Percentiles rank a stretch among this genome's conserved stretches.
These are phyloP conservation scores for Diaporthe citrichinensis DNA, from an alignment of 2,329 filamentous ascomycete species.

Conservation along the genomic window DNA sequence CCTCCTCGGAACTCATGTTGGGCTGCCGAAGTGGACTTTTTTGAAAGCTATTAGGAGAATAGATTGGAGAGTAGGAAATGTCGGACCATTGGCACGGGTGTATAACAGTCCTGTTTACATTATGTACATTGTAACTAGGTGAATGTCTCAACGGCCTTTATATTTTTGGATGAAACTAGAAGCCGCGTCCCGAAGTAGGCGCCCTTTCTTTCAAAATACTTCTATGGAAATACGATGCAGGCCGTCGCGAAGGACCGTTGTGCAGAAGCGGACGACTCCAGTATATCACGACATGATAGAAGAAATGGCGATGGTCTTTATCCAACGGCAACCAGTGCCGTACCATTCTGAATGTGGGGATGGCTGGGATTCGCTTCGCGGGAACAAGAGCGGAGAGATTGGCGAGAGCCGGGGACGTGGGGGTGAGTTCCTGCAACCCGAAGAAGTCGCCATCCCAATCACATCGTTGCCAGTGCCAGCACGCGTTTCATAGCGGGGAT, in stretches of 20 bases:
- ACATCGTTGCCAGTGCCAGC: not conserved
- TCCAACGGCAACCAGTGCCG: not conserved
- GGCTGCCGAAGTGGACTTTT: not conserved
- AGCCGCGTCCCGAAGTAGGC: not conserved
- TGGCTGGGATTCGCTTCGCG: not conserved
- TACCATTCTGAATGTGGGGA: not conserved
- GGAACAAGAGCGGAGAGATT: not conserved
- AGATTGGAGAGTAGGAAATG: not conserved
- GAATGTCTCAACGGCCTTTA: not conserved
- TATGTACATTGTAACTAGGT: not conserved
- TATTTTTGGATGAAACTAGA: not conserved
- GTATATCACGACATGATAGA: conserved; percentile 15
- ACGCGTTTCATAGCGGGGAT: conserved; percentile 2
- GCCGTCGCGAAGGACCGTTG: not conserved
- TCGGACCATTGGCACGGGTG: no score
- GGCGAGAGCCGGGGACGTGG: conserved; percentile 4
- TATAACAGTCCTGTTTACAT: not conserved
- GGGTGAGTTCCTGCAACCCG: not conserved
- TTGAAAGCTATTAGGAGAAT: not conserved
- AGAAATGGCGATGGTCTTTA: not conserved
- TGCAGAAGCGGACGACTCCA: not conserved
- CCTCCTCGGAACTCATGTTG: not conserved
- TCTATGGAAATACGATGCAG: no score
- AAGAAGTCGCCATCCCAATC: conserved; percentile 1
- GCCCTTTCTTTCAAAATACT: not conserved